Evolutionary conservation across 257 asterid species (phyloP), one percentile per base, ranked within the genome.

Genomic region (Solanum virginianum): DNA sequence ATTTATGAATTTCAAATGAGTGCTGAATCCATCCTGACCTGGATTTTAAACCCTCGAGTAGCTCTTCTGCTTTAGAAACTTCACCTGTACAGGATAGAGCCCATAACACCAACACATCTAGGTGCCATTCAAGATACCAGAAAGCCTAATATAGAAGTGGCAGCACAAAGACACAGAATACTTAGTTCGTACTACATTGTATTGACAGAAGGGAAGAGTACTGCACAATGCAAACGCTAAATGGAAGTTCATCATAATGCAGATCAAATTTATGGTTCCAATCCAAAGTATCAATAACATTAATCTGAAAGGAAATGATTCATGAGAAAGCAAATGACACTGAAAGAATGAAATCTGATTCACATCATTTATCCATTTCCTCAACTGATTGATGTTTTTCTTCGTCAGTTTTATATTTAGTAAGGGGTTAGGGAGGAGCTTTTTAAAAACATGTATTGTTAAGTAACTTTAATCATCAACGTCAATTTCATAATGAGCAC

Each of bases 91-190:
- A 87, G 55, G 97, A 82, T 85, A 95, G 85, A 57, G 91, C 94
- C 99, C 99, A 96, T 36, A 88, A 57, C 87, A 89, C 91, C 96
- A 95, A 87, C 80, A 96, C 86, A 91, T 96, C 99, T 79, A 96
- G 91, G 95, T 95, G 99, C 97, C 97, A 96, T 85, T 96, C 98
- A 77, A 96, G 91, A 90, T 89, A 90, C 99, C 99, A 96, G 81
- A 90, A 80, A 22, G 91, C 90, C 99, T 95, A 87, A 79, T 85
- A 79, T 83, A 36, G 69, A 41, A 87, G 88, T 59, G 80, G 68
- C 17, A 71, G 24, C 74, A 57, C 53, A 81, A 87, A 79, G 49
- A 85, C 56, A 79, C 75, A 81, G 68, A 75, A 82, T 36, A 59
- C 7, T 71, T 80, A 17, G 47, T 59, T 36, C 9, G 22, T 32